Base-by-base conservation (phyloP, 2,329 filamentous ascomycete species). In the Aspergillus fructus region DNA sequence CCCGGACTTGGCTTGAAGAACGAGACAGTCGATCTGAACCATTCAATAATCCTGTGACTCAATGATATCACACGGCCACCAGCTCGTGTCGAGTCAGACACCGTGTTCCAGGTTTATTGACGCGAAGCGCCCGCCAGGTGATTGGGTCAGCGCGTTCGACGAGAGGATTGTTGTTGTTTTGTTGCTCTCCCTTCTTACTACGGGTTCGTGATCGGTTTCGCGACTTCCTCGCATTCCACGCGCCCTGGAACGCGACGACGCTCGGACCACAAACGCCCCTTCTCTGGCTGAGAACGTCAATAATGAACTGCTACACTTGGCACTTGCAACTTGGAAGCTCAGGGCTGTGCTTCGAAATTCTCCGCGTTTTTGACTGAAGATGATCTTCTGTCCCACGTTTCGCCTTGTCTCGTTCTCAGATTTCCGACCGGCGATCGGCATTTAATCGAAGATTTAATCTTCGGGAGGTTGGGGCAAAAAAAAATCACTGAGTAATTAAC, bases 181-280 rank as follows among this genome's bases (percentile, higher is more conserved):
- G 42, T 56, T 53, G 24, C 49, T 48, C 43, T 52, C 23, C 49
- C 8, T 49, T 40, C 42, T 40, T 53, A 30, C 27, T 40, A 30
- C 30, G 21, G 50, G n/a, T n/a, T 53, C 30, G n/a, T 27, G 39
- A 47, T 47, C 40, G 50, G 34, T 48, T 43, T 55, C 62, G 61
- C 59, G 62, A 59, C 62, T 54, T 49, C 58, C 61, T 58, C 57
- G 60, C 62, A 63, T 64, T 62, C 59, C 62, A 63, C 62, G 62
- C 62, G 62, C 61, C 59, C 51, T 63, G 51, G 53, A 67, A 66
- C 63, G 46, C 60, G 61, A 60, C 51, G 57, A 59, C 57, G 61
- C 62, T 62, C 53, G 59, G 62, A 58, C 62, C 62, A 61, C 30
- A 34, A 15, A 37, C 40, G 19, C 39, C 33, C 15, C 17, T 30